Base-by-base conservation (phyloP, 73 alveolate genomes). In the Halteria grandinella region DNA sequence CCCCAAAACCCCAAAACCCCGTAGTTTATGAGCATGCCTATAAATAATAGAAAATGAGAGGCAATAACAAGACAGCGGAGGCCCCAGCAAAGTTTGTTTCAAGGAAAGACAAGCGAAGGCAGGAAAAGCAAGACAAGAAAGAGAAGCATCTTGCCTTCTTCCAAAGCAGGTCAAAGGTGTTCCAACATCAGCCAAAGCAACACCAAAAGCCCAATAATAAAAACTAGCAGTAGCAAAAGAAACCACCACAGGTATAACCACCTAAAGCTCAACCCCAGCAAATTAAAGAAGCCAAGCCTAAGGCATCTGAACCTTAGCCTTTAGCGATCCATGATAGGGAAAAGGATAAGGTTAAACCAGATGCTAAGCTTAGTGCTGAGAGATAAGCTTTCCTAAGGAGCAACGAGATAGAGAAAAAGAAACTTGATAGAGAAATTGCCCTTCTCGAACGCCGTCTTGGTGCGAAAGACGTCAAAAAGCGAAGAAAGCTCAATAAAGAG, bases 361-460 rank as follows among this genome's bases (percentile, higher is more conserved):
- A 27, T 15, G 37, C 15, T 18, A 28, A 23, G 27, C 41, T 58
- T 14, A 58, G 28, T 8, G 54, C 11, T 5, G 77, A 62, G 4
- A 62, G 77, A 62, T 44, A 60, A 40, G 55, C n/a, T n/a, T n/a
- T n/a, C 79, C 39, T 44, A 20, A 64, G 50, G 27, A 21, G 50
- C 24, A 70, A 70, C 55, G 83, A 70, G 33, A 48, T 20, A 44
- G 83, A 70, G 47, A 48, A 14, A 1, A 29, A 50, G 45, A 70
- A 51, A 33, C 57, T 70, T 12, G 83, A 70, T 4, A 8, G 3
- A 1, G 83, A 70, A 20, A 44, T 70, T 31, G 34, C 47, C 23
- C 17, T 17, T 20, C 83, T 70, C 3, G 83, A 70, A 58, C 47
- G 58, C n/a, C 33, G 58, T 10, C 69, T 75, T 10, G 81, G 89